Conservation (phyloP, 805 yeast genomes). For the Hanseniaspora thailandica region DNA sequence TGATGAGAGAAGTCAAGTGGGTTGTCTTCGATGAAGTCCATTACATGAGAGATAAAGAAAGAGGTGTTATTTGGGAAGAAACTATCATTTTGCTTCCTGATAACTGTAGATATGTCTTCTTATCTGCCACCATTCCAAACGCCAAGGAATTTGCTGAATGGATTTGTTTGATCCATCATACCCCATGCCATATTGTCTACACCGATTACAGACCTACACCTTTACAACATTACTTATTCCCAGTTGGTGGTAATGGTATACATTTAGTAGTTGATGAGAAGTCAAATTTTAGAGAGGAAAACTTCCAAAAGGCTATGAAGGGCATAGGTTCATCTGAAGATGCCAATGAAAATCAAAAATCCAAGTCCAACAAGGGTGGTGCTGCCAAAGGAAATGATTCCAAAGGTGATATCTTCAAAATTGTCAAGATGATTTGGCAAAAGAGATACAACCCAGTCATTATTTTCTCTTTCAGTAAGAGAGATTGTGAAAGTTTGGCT, state of each 20-base stretch:
- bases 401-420: conserved; percentile 81
- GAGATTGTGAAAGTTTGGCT: conserved; percentile 93
- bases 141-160: conserved; percentile 98
- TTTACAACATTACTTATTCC: conserved; percentile 89
- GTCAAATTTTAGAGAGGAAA: conserved; percentile 90
- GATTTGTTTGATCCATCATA: conserved; percentile 89
- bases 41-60: conserved; percentile 92
- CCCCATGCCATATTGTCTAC: conserved; percentile 97
- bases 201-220: conserved; percentile 99
- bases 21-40: conserved; percentile 97
- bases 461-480: conserved; percentile 93
- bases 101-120: conserved; percentile 83
- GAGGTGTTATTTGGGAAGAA: conserved; percentile 99
- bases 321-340: conserved; percentile 61
- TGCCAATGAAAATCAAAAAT: conserved; percentile 46
- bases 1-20: conserved; percentile 98
- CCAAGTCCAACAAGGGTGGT: conserved; percentile 81
- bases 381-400: conserved; percentile 43
- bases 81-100: conserved; percentile 92
- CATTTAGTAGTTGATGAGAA: conserved; percentile 96
- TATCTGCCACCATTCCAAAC: conserved; percentile 94
- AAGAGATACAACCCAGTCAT: conserved; percentile 95
- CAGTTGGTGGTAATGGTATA: conserved; percentile 97
- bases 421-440: conserved; percentile 95
- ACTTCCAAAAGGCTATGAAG: conserved; percentile 97